Evolutionary conservation across 208 protist genomes (phyloP).

Genomic region (Acanthamoeba culbertsoni): DNA sequence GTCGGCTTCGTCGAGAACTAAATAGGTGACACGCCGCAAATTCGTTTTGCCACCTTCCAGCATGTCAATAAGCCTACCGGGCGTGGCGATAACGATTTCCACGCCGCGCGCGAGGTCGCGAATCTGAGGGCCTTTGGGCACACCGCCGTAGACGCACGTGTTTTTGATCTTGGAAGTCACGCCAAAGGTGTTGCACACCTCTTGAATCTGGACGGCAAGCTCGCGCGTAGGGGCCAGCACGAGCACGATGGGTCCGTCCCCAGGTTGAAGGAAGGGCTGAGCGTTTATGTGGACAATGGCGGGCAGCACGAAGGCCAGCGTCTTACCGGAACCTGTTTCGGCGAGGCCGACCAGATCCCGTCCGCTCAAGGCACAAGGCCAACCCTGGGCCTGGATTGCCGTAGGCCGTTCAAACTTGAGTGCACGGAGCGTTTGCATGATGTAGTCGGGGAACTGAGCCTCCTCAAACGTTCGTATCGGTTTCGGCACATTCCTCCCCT

Average conservation of each 20-base stretch:
- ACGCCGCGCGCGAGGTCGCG: slow-evolving; percentile 58
- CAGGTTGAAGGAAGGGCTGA: slow-evolving; percentile 71
- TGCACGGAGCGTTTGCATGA: slow-evolving; percentile 68
- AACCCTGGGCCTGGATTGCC: slow-evolving; percentile 85
- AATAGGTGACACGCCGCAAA: slow-evolving; percentile 63
- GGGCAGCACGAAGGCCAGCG: slow-evolving; percentile 87
- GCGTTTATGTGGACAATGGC: slow-evolving; percentile 84
- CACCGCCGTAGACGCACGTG: slow-evolving; percentile 79
- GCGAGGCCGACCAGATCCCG: slow-evolving; percentile 87
- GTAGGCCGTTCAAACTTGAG: slow-evolving; percentile 76
- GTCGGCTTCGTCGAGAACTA: slow-evolving; percentile 81
- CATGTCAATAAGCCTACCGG: slow-evolving; percentile 79
- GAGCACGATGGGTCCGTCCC: slow-evolving; percentile 88
- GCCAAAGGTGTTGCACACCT: slow-evolving; percentile 76
- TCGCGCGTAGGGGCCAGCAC: slow-evolving; percentile 90
- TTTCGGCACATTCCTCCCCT: slow-evolving; percentile 73
- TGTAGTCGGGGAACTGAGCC: slow-evolving; percentile 78
- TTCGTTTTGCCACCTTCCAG: slow-evolving; percentile 59
- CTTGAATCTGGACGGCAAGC: slow-evolving; percentile 86
- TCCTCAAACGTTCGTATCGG: slow-evolving; percentile 80
- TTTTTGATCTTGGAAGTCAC: slow-evolving; percentile 56
- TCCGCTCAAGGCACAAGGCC: slow-evolving; percentile 85
- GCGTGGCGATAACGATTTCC: slow-evolving; percentile 73
- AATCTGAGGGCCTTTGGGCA: slow-evolving; percentile 79
- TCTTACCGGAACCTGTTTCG: slow-evolving; percentile 91